A percentile compares a stretch with the other conserved stretches of the same genome.
phyloP scores from a whole-genome alignment of 768 basidiomycete genomes.

The Lentinula guzmanii region DNA sequence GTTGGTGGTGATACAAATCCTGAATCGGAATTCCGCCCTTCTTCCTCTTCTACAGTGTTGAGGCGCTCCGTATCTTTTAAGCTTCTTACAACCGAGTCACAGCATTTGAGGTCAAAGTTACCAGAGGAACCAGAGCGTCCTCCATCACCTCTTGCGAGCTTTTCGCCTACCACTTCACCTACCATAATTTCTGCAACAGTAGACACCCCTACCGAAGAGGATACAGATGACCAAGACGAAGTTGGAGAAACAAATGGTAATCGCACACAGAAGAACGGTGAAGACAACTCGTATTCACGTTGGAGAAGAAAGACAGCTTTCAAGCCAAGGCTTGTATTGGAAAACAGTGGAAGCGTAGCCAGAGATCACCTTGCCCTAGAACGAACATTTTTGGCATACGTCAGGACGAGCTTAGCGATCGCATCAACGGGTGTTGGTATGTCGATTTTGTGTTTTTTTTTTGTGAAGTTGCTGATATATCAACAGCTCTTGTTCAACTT shows the following conservation, averaged over 20 bases:
- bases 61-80: not conserved
- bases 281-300: not conserved
- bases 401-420: constrained; percentile 45
- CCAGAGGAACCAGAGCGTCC: not conserved
- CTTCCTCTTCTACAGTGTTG: not conserved
- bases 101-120: not conserved
- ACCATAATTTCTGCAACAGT: not conserved
- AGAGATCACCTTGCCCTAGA: constrained; percentile 50
- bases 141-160: not conserved
- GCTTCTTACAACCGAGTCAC: not conserved
- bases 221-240: not conserved
- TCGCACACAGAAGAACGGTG: not conserved
- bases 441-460: not conserved
- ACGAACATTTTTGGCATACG: constrained; percentile 48
- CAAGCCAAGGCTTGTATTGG: constrained; percentile 15
- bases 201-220: not conserved
- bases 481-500: constrained; percentile 1
- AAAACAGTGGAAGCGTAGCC: constrained; percentile 48
- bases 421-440: constrained; percentile 42
- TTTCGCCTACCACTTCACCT: not conserved
- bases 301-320: constrained; percentile 10
- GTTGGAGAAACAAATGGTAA: too few relatives aligned
- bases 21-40: not conserved
- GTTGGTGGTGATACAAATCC: not conserved
- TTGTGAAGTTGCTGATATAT: not conserved